Base-by-base conservation (phyloP, 176 grass and related monocot genomes). In the Rhipidocladum racemiflorum region DNA sequence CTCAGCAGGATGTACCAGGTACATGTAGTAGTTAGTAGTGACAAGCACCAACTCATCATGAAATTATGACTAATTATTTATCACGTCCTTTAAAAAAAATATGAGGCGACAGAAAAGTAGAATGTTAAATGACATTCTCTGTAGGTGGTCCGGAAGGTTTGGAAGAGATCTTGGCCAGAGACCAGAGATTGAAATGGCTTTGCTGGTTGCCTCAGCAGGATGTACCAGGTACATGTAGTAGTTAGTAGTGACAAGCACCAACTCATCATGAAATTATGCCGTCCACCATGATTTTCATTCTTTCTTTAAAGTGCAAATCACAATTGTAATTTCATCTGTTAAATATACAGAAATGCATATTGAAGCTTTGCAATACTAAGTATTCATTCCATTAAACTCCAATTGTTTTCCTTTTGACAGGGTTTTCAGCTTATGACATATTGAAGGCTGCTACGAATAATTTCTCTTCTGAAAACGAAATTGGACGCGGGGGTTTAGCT, bases 361-460 rank as follows among this genome's bases (percentile, higher is more conserved):
- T 29, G 1, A 53, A 50, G 3, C 2, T 29, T 9, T 28, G 23
- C n/a, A 46, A 16, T 29, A 45, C 11, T 70, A 70, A 34, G 2
- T 9, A 73, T 34, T 73, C 2, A 23, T 6, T 42, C 20, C 3
- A 8, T 51, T 46, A 21, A 51, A 72, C 6, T 21, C 1, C 34
- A 54, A 1, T 36, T 1, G 0, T 74, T 15, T 21, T 38, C 4
- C 32, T 1, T 59, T 48, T 48, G 14, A 48, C 4, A 16, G 51
- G 15, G 51, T 3, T 3, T 35, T 0, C 15, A 59, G 11, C 12
- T 40, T 59, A 40, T 40, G 11, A 75, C 9, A 17, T 75, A 42
- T 13, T 75, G 10, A 75, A 75, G 72, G 50, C 51, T 75, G 50
- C 72, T 24, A 39, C 72, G 4, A 57, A 75, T 59, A 59, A 75